phyloP scores from a whole-genome alignment of 1,284 basidiomycete genomes.

The Moniliophthora roreri region DNA sequence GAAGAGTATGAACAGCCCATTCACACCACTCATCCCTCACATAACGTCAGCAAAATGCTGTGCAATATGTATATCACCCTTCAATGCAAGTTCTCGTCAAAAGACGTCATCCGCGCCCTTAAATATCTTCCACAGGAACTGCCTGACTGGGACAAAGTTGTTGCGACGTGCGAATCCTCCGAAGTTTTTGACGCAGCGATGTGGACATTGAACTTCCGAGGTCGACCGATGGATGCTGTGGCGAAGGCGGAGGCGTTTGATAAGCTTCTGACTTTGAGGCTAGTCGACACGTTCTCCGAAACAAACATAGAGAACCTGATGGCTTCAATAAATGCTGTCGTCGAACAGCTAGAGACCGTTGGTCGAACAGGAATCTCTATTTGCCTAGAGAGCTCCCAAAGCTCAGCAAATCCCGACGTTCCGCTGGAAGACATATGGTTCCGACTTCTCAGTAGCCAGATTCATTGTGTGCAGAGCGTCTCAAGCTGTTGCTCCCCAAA shows the following conservation, averaged over 20 bases:
- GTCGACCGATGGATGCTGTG: constrained; percentile 67
- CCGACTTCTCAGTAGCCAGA: constrained; percentile 77
- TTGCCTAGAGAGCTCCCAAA: constrained; percentile 66
- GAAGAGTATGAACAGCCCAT: constrained; percentile 33
- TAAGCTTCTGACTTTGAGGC: constrained; percentile 48
- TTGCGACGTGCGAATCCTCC: constrained; percentile 65
- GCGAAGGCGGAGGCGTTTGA: constrained; percentile 65
- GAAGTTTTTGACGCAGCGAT: constrained; percentile 77
- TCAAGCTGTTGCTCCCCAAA: constrained; percentile 42
- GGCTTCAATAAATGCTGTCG: constrained; percentile 28
- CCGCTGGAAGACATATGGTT: constrained; percentile 91
- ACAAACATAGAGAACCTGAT: constrained; percentile 13
- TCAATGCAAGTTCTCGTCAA: constrained; percentile 71
- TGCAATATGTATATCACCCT: constrained; percentile 71
- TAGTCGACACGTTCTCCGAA: constrained; percentile 45
- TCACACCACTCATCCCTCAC: constrained; percentile 30
- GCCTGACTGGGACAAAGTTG: constrained; percentile 61
- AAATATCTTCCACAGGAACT: constrained; percentile 53
- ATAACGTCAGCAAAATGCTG: constrained; percentile 47
- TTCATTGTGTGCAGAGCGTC: constrained; percentile 75
- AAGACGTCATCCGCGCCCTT: constrained; percentile 67
- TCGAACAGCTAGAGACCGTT: constrained; percentile 51
- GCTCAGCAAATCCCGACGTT: constrained; percentile 37
- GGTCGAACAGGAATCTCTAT: constrained; percentile 63
- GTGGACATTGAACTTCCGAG: constrained; percentile 77